phyloP scores from a whole-genome alignment of 2,329 filamentous ascomycete genomes.

The Aspergillus quadrilineatus region DNA sequence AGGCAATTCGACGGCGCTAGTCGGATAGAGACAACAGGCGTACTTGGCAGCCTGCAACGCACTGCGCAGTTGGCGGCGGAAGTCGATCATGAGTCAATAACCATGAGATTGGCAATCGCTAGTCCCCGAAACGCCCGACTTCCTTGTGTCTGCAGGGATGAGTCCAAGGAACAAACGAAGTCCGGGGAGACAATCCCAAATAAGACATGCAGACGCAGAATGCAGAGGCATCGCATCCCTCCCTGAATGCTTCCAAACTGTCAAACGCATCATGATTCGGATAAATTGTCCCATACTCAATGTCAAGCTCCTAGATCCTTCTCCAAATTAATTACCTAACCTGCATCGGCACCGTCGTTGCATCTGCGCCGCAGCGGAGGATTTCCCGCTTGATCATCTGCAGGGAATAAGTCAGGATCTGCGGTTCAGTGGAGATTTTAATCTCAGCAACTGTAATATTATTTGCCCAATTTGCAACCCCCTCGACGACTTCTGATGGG shows the following conservation, averaged over 20 bases:
- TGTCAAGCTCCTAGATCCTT: neutral
- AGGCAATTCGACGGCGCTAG: neutral
- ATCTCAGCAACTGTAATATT: neutral
- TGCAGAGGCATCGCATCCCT: neutral
- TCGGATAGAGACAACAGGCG: neutral
- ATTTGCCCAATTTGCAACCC: neutral
- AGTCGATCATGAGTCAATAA: neutral
- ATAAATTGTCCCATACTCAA: neutral
- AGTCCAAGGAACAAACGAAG: neutral
- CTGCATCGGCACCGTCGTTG: neutral
- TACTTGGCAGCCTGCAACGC: neutral
- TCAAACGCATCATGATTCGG: neutral
- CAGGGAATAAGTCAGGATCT: slow-evolving; percentile 13
- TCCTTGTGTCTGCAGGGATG: slow-evolving; percentile 5
- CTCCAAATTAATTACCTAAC: neutral
- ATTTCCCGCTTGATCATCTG: slow-evolving; percentile 7
- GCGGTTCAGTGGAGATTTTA: slow-evolving; percentile 11
- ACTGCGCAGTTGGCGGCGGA: neutral
- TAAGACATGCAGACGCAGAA: neutral
- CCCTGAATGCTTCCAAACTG: neutral
- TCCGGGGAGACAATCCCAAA: slow-evolving; percentile 1
- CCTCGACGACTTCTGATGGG: neutral
- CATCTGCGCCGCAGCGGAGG: neutral
- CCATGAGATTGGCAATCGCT: neutral
- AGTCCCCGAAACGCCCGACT: neutral